Conservation (phyloP, 2,329 filamentous ascomycete genomes). For the Ceratocystis harringtonii region DNA sequence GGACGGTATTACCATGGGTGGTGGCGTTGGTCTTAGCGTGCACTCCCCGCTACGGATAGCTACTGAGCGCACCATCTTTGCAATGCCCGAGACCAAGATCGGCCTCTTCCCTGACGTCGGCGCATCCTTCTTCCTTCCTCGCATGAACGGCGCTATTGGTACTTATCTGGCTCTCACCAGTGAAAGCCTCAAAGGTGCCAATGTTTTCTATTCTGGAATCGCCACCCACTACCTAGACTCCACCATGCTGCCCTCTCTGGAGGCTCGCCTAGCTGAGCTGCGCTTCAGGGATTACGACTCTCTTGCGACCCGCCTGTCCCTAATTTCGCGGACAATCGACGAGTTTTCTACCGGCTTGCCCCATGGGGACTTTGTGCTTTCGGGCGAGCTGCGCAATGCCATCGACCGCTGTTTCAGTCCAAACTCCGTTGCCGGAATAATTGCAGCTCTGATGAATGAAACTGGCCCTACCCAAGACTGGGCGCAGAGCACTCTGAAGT, state of each 20-base stretch:
- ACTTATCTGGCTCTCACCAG: constrained; percentile 91
- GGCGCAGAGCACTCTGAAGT: constrained; percentile 63
- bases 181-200: constrained; percentile 63
- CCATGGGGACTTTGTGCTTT: constrained; percentile 47
- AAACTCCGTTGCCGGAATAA: constrained; percentile 52
- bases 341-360: constrained; percentile 83
- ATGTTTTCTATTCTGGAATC: constrained; percentile 79
- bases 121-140: constrained; percentile 85
- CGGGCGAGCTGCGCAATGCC: constrained; percentile 55
- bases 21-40: constrained; percentile 82
- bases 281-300: constrained; percentile 66
- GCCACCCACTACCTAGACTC: constrained; percentile 96
- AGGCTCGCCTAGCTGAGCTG: constrained; percentile 75
- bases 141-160: constrained; percentile 72
- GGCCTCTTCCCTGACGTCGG: constrained; percentile 98
- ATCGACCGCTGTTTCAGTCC: constrained; percentile 74
- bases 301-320: constrained; percentile 45
- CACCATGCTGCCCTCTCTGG: constrained; percentile 64
- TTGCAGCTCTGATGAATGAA: constrained; percentile 45
- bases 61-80: constrained; percentile 87
- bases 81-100: constrained; percentile 97
- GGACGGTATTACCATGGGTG: constrained; percentile 97
- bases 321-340: constrained; percentile 78
- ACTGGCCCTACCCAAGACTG: constrained; percentile 46
- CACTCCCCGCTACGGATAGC: constrained; percentile 95